These are phyloP conservation scores for Aspergillus aculeatus DNA, from an alignment of 2,329 filamentous ascomycete genomes.

Conservation along the genomic window DNA sequence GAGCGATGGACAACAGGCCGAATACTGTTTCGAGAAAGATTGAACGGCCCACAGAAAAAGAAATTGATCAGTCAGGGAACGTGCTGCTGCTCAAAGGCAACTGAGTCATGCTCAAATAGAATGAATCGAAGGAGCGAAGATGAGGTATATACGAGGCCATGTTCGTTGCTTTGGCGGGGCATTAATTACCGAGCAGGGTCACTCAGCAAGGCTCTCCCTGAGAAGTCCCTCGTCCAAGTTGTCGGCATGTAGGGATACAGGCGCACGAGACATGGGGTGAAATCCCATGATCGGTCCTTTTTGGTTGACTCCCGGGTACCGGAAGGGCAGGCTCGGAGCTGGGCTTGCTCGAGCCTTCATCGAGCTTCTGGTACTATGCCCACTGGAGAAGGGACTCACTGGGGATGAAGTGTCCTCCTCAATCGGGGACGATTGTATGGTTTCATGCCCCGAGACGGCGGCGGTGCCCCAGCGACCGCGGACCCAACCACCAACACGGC, in stretches of 20 bases:
- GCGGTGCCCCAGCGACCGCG: slow-evolving; percentile 62
- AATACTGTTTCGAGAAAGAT: neutral
- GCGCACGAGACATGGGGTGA: slow-evolving; percentile 55
- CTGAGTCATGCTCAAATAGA: neutral
- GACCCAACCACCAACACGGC: slow-evolving; percentile 65
- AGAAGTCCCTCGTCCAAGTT: slow-evolving; percentile 61
- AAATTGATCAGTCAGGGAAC: neutral
- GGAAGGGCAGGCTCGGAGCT: slow-evolving; percentile 28
- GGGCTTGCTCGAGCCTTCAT: neutral
- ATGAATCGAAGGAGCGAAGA: neutral
- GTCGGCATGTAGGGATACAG: slow-evolving; percentile 58
- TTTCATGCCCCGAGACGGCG: slow-evolving; percentile 33
- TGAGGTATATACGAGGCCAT: neutral
- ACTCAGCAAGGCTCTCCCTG: slow-evolving; percentile 57
- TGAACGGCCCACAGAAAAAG: neutral
- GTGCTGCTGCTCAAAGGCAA: neutral
- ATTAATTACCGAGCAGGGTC: slow-evolving; percentile 2
- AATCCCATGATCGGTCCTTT: slow-evolving; percentile 72
- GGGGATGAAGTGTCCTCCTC: slow-evolving; percentile 11
- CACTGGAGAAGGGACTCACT: slow-evolving; percentile 60
- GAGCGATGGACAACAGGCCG: neutral
- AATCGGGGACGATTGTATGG: neutral
- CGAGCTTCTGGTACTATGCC: neutral
- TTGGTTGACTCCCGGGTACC: slow-evolving; percentile 75
- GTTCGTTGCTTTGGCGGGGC: neutral